A percentile compares a stretch with the other conserved stretches of the same genome.
These are phyloP conservation scores for Coniophora puteana DNA, from an alignment of 1,284 basidiomycete genomes.

Conservation along the genomic window DNA sequence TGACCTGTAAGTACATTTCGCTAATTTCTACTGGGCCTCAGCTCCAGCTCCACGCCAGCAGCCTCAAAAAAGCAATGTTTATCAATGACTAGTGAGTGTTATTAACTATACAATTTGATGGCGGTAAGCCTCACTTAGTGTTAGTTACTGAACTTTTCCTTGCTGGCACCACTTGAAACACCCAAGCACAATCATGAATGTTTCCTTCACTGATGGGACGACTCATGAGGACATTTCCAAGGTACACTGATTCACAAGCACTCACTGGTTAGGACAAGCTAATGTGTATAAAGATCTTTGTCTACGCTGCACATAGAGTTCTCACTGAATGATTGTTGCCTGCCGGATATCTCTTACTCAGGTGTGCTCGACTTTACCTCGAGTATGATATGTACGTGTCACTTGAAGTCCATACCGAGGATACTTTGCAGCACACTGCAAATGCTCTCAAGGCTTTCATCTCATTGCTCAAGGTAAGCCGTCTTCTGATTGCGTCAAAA, in stretches of 20 bases:
- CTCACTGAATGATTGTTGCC: not conserved
- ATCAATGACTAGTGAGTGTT: too few relatives aligned
- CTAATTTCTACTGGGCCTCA: too few relatives aligned
- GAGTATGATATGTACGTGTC: conserved; percentile 12
- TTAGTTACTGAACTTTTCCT: conserved; percentile 1
- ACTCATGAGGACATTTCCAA: conserved; percentile 2
- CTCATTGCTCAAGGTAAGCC: conserved; percentile 6
- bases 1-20: too few relatives aligned
- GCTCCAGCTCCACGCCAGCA: too few relatives aligned
- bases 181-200: not conserved
- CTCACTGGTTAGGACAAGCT: too few relatives aligned
- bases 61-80: too few relatives aligned
- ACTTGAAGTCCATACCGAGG: conserved; percentile 15
- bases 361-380: conserved; percentile 10
- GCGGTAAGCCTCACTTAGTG: too few relatives aligned
- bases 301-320: conserved; percentile 1
- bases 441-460: conserved; percentile 3
- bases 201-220: conserved; percentile 3
- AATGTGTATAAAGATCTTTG: conserved; percentile 1
- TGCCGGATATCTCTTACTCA: conserved; percentile 10
- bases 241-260: not conserved
- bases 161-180: conserved; percentile 1
- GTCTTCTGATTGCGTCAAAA: not conserved
- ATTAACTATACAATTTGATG: too few relatives aligned
- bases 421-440: too few relatives aligned